Percentiles rank a stretch among this genome's conserved stretches.
These are phyloP conservation scores for Tricholoma furcatifolium DNA, from an alignment of 768 basidiomycete species.

Conservation along the genomic window DNA sequence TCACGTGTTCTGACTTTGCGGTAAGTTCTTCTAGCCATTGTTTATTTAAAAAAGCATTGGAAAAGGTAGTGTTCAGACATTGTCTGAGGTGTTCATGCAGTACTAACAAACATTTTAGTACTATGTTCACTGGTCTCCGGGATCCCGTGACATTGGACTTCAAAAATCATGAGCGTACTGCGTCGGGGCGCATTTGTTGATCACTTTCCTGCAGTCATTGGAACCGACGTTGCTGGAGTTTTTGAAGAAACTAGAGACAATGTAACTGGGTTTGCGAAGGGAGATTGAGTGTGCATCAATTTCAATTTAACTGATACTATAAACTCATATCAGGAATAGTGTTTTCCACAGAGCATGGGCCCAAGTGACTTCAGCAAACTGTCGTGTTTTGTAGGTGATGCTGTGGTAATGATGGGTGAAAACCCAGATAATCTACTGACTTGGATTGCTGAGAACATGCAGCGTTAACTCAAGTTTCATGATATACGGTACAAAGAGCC, in stretches of 20 bases:
- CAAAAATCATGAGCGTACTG: too few relatives aligned
- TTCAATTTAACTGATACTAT: neutral
- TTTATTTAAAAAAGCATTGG: too few relatives aligned
- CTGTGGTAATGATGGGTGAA: slow-evolving; percentile 30
- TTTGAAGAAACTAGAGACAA: slow-evolving; percentile 53
- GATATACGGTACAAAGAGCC: too few relatives aligned
- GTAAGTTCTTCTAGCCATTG: too few relatives aligned
- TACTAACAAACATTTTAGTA: too few relatives aligned
- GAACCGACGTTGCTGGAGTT: slow-evolving; percentile 50
- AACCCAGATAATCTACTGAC: slow-evolving; percentile 39
- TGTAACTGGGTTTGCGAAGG: slow-evolving; percentile 45
- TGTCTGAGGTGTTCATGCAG: too few relatives aligned
- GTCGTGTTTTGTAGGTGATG: slow-evolving; percentile 3
- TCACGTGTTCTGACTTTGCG: too few relatives aligned
- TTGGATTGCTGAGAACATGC: neutral
- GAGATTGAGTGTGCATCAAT: slow-evolving; percentile 49
- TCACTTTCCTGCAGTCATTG: slow-evolving; percentile 44
- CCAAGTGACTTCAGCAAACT: slow-evolving; percentile 5
- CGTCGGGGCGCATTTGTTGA: slow-evolving; percentile 36
- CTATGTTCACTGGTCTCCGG: too few relatives aligned
- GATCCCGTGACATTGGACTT: too few relatives aligned
- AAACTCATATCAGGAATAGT: slow-evolving; percentile 1
- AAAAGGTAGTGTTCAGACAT: too few relatives aligned
- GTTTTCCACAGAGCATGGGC: slow-evolving; percentile 14
- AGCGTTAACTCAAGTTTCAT: neutral